These are phyloP conservation scores for Tylopilus sp. DNA, from an alignment of 768 basidiomycete genomes.

Conservation along the genomic window DNA sequence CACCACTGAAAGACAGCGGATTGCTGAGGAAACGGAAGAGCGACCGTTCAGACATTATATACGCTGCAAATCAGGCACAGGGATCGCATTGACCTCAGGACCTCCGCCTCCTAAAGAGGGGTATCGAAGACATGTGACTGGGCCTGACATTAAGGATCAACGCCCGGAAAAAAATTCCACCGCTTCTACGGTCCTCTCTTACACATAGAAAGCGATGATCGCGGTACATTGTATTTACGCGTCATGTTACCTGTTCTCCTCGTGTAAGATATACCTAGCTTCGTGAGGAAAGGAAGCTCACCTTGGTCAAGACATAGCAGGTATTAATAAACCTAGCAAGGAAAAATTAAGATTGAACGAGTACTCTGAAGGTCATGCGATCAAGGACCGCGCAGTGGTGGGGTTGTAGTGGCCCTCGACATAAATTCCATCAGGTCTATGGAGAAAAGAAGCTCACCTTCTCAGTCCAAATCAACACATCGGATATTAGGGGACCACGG, in stretches of 20 bases:
- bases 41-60: constrained; percentile 3
- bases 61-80: neutral
- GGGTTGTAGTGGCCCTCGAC: neutral
- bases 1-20: neutral
- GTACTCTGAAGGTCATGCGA: too few relatives aligned
- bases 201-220: neutral
- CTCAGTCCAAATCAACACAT: too few relatives aligned
- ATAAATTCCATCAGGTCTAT: neutral
- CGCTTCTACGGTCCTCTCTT: neutral
- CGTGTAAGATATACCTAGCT: neutral
- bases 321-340: neutral
- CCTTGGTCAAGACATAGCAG: neutral
- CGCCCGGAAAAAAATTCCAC: too few relatives aligned
- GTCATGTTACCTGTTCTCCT: neutral
- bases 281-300: neutral
- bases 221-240: neutral
- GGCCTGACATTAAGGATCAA: neutral
- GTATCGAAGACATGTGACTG: neutral
- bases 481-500: too few relatives aligned
- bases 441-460: too few relatives aligned
- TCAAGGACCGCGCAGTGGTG: too few relatives aligned
- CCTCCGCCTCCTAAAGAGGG: neutral
- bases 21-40: neutral
- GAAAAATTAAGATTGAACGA: neutral
- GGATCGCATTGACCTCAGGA: neutral